Percentiles rank a stretch among this genome's conserved stretches.
Evolutionary conservation across 805 yeast species (phyloP).

Genomic region (Isabelozyma gotoi): DNA sequence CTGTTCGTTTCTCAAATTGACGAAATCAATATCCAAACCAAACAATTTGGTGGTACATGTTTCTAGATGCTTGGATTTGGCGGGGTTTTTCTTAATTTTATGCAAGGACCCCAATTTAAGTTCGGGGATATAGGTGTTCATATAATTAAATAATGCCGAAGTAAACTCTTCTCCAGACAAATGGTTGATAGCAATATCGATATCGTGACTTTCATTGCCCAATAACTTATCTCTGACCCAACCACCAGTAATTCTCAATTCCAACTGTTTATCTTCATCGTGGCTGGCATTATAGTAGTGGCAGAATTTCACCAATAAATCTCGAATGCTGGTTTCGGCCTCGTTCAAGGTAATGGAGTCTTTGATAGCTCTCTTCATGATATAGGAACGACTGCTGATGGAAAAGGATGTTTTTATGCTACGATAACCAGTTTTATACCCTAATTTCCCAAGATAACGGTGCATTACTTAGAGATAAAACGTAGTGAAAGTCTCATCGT

Average conservation of each 20-base stretch:
- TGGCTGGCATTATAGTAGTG: constrained; percentile 27
- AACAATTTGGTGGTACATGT: constrained; percentile 90
- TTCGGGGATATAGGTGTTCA: constrained; percentile 24
- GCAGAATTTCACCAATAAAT: constrained; percentile 42
- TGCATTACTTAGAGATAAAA: background rate
- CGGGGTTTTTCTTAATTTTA: constrained; percentile 89
- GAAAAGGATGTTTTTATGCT: background rate
- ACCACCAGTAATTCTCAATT: constrained; percentile 88
- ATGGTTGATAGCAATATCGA: constrained; percentile 87
- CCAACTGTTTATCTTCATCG: constrained; percentile 28
- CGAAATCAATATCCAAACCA: constrained; percentile 89
- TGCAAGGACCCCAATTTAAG: constrained; percentile 52
- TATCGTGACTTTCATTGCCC: constrained; percentile 77
- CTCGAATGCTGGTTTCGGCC: constrained; percentile 42
- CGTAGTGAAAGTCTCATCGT: background rate
- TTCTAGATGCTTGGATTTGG: constrained; percentile 92
- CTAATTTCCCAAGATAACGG: background rate
- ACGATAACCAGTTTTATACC: too few species aligned
- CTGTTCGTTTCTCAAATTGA: constrained; percentile 83
- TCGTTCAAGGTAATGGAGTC: constrained; percentile 33
- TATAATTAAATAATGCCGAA: constrained; percentile 53
- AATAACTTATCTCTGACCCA: constrained; percentile 96
- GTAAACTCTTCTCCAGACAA: constrained; percentile 89
- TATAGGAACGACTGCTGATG: background rate
- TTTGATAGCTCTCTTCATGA: constrained; percentile 16